phyloP scores from a whole-genome alignment of 1,139 yeast species.

The Candida tetrigidarum region DNA sequence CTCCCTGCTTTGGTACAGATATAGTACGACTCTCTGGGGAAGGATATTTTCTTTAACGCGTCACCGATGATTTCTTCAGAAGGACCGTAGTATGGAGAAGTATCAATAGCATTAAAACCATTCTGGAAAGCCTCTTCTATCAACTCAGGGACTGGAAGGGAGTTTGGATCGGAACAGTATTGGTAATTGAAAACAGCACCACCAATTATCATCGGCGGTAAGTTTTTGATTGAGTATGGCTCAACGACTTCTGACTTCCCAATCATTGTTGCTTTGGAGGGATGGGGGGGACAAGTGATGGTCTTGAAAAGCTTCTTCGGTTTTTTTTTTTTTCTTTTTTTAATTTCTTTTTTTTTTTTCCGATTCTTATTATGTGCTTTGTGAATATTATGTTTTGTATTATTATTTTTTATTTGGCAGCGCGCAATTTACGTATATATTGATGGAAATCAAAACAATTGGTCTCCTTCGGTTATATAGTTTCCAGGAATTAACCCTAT shows the following conservation, averaged over 20 bases:
- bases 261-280: too few relatives aligned
- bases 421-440: too few relatives aligned
- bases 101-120: constrained; percentile 83
- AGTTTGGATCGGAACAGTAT: constrained; percentile 68
- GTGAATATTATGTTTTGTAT: too few relatives aligned
- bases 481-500: constrained; percentile 87
- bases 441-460: constrained; percentile 28
- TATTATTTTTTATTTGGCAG: too few relatives aligned
- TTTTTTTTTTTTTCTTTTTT: too few relatives aligned
- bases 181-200: constrained; percentile 87
- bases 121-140: constrained; percentile 60
- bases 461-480: constrained; percentile 46
- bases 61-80: constrained; percentile 77
- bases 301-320: not conserved
- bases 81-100: constrained; percentile 93
- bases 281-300: not conserved
- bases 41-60: constrained; percentile 53
- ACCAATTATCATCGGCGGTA: constrained; percentile 74
- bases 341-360: not conserved
- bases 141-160: constrained; percentile 60
- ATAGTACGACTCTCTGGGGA: constrained; percentile 64
- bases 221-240: constrained; percentile 32
- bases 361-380: too few relatives aligned
- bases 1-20: constrained; percentile 92
- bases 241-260: constrained; percentile 20